A percentile compares a stretch with the other conserved stretches of the same genome.
These are phyloP conservation scores for Rhododendron mucronatum DNA, from an alignment of 148 eudicot species.

Conservation along the genomic window DNA sequence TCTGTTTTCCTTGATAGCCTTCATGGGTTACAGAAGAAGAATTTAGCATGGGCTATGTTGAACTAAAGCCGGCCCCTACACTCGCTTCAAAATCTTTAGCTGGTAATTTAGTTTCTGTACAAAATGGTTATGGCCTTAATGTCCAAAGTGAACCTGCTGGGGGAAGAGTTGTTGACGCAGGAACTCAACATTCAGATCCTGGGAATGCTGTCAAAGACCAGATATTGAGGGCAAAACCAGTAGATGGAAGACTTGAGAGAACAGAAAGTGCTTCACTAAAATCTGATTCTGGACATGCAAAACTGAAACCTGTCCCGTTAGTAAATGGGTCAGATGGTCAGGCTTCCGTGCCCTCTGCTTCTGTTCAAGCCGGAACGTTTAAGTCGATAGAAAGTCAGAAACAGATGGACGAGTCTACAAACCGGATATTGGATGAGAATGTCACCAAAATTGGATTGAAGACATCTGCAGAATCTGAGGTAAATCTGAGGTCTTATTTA, in stretches of 20 bases:
- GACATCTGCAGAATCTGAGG: constrained; percentile 58
- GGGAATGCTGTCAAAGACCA: constrained; percentile 47
- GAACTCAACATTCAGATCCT: constrained; percentile 49
- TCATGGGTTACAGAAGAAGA: constrained; percentile 98
- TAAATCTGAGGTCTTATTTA: constrained; percentile 17
- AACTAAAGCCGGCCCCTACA: constrained; percentile 60
- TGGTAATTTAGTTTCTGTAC: constrained; percentile 24
- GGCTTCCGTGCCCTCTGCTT: constrained; percentile 19
- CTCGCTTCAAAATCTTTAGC: constrained; percentile 47
- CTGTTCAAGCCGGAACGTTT: constrained; percentile 24
- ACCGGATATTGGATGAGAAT: constrained; percentile 48
- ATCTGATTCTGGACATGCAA: constrained; percentile 33
- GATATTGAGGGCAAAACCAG: constrained; percentile 35
- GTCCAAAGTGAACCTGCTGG: constrained; percentile 42
- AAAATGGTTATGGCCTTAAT: constrained; percentile 34
- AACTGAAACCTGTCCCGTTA: constrained; percentile 37
- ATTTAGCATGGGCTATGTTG: constrained; percentile 96
- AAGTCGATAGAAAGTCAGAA: constrained; percentile 51
- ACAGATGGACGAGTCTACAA: constrained; percentile 46
- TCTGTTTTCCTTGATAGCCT: constrained; percentile 38
- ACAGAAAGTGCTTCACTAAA: constrained; percentile 38
- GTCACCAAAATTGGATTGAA: constrained; percentile 33
- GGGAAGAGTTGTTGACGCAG: constrained; percentile 49
- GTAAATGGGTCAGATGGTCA: constrained; percentile 53
- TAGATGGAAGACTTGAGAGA: constrained; percentile 56